These are phyloP conservation scores for Batkoa obscura DNA, from an alignment of 371 early-diverging fungal genomes.

Conservation along the genomic window DNA sequence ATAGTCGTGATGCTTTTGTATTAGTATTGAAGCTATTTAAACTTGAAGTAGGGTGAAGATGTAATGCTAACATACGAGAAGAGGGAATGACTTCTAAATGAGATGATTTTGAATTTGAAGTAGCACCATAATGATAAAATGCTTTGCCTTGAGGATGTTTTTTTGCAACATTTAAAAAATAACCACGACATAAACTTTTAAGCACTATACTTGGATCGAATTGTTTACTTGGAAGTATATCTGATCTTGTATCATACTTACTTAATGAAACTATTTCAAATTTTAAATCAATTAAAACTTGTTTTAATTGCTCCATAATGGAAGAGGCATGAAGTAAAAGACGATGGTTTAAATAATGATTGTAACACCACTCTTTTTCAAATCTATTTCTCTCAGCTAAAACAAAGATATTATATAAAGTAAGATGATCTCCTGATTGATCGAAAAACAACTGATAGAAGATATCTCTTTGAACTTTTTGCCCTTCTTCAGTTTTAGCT, in stretches of 20 bases:
- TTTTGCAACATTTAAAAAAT: constrained; percentile 55
- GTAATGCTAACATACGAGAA: constrained; percentile 37
- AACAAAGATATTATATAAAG: constrained; percentile 69
- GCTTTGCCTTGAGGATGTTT: constrained; percentile 35
- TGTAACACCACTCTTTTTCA: constrained; percentile 72
- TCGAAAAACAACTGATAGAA: constrained; percentile 41
- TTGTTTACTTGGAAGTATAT: not conserved
- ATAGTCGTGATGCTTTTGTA: constrained; percentile 12
- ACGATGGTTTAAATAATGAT: constrained; percentile 72
- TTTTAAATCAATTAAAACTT: constrained; percentile 43
- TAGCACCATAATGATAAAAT: constrained; percentile 49
- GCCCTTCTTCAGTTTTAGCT: constrained; percentile 53
- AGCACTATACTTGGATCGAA: constrained; percentile 31
- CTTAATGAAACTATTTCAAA: not conserved
- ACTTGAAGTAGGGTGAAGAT: constrained; percentile 39
- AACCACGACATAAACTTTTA: constrained; percentile 47
- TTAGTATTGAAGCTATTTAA: constrained; percentile 21
- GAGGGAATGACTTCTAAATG: not conserved
- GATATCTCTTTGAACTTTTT: constrained; percentile 58
- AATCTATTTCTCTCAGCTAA: constrained; percentile 65
- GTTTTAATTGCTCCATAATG: constrained; percentile 86
- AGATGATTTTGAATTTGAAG: constrained; percentile 13
- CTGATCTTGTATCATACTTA: no score
- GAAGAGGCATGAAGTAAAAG: constrained; percentile 66
- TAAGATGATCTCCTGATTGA: constrained; percentile 80